phyloP scores from a whole-genome alignment of 306 rosid genomes.

The Trifolium repens region DNA sequence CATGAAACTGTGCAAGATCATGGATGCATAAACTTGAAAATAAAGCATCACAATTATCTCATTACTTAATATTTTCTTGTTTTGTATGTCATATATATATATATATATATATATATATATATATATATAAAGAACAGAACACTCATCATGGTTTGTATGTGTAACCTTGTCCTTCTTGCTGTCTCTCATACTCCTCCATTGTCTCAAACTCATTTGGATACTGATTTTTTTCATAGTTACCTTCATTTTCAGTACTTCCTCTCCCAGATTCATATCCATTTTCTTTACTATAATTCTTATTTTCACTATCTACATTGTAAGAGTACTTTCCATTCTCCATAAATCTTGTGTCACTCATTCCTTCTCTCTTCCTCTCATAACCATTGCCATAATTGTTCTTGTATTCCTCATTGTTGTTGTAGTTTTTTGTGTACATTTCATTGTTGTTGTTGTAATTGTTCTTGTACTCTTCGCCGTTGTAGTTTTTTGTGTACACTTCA shows the following conservation, averaged over 20 bases:
- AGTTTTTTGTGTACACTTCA: slow-evolving; percentile 24
- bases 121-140: background rate
- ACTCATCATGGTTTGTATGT: slow-evolving; percentile 52
- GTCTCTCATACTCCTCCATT: slow-evolving; percentile 82
- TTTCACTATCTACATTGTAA: slow-evolving; percentile 40
- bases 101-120: no score
- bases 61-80: slow-evolving; percentile 29
- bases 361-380: slow-evolving; percentile 57
- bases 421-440: slow-evolving; percentile 26
- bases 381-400: slow-evolving; percentile 30
- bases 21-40: slow-evolving; percentile 33
- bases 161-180: slow-evolving; percentile 59
- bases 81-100: no score
- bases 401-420: slow-evolving; percentile 31
- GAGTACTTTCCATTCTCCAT: slow-evolving; percentile 63
- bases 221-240: slow-evolving; percentile 35
- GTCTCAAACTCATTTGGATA: slow-evolving; percentile 64
- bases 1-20: slow-evolving; percentile 42
- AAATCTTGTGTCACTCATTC: slow-evolving; percentile 87
- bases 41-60: slow-evolving; percentile 39
- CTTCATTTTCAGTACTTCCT: slow-evolving; percentile 47
- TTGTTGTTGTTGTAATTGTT: slow-evolving; percentile 21
- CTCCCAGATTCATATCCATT: slow-evolving; percentile 48
- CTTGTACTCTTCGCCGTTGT: slow-evolving; percentile 31
- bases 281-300: slow-evolving; percentile 41